phyloP scores from a whole-genome alignment of 306 rosid genomes.

The Pueraria montana region DNA sequence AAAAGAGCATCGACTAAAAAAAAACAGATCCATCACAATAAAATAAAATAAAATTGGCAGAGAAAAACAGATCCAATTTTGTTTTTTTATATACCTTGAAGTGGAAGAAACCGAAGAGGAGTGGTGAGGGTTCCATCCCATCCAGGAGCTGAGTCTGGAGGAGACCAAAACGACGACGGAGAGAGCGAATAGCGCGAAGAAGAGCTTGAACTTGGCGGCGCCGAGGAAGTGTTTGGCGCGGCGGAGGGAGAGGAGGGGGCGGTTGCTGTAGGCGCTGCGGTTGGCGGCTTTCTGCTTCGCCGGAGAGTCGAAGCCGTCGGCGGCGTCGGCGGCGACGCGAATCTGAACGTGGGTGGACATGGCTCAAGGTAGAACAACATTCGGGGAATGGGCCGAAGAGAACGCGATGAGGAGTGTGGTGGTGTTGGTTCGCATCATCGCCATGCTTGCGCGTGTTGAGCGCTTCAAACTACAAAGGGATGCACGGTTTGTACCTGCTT shows the following conservation, averaged over 20 bases:
- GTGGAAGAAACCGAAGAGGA: constrained; percentile 56
- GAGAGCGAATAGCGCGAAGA: constrained; percentile 41
- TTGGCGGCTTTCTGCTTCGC: constrained; percentile 68
- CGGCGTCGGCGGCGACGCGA: constrained; percentile 36
- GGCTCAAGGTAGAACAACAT: constrained; percentile 36
- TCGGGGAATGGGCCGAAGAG: background rate
- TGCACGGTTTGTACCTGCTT: background rate
- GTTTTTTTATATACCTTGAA: constrained; percentile 47
- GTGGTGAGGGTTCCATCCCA: constrained; percentile 63
- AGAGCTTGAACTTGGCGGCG: constrained; percentile 54
- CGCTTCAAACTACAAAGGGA: background rate
- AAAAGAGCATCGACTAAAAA: background rate
- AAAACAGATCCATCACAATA: constrained; percentile 1
- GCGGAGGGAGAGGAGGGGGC: constrained; percentile 46
- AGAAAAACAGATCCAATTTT: background rate
- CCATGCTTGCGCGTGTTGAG: background rate
- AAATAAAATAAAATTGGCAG: constrained; percentile 4
- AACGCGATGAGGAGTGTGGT: background rate
- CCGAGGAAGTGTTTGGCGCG: constrained; percentile 51
- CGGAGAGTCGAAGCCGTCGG: constrained; percentile 59
- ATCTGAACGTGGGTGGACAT: constrained; percentile 54
- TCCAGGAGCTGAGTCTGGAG: constrained; percentile 55
- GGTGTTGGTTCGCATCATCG: background rate
- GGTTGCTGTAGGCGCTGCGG: constrained; percentile 47
- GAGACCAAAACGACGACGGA: constrained; percentile 42